These are phyloP conservation scores for Pestalotiopsis sp. DNA, from an alignment of 2,329 filamentous ascomycete genomes.

Conservation along the genomic window DNA sequence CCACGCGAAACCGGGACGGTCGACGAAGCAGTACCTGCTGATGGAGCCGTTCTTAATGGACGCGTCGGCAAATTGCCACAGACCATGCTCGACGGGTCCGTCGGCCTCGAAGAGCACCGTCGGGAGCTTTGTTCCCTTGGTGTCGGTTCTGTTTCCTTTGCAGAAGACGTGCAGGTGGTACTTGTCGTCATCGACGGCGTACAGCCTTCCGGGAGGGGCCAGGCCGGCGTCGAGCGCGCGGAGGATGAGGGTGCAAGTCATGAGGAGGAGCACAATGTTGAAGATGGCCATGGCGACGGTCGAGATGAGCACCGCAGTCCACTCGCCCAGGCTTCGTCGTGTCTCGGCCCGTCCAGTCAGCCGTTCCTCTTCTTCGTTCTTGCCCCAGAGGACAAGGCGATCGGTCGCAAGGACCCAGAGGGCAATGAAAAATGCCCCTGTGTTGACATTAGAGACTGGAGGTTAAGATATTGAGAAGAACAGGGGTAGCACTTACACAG, in stretches of 20 bases:
- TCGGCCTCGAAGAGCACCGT: slow-evolving; percentile 90
- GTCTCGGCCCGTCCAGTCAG: slow-evolving; percentile 88
- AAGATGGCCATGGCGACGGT: slow-evolving; percentile 73
- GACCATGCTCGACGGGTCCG: slow-evolving; percentile 73
- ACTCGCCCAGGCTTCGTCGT: slow-evolving; percentile 79
- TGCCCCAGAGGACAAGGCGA: slow-evolving; percentile 86
- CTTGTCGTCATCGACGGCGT: slow-evolving; percentile 80
- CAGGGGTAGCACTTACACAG: slow-evolving; percentile 51
- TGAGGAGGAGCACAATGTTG: slow-evolving; percentile 69
- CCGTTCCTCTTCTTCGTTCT: slow-evolving; percentile 88
- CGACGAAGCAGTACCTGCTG: slow-evolving; percentile 89
- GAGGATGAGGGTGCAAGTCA: slow-evolving; percentile 79
- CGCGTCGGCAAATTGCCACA: slow-evolving; percentile 79
- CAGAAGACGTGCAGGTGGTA: slow-evolving; percentile 89
- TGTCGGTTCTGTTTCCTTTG: slow-evolving; percentile 68
- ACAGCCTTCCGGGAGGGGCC: slow-evolving; percentile 71
- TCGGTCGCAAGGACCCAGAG: slow-evolving; percentile 81
- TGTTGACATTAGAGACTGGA: slow-evolving; percentile 16
- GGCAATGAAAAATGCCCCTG: slow-evolving; percentile 75
- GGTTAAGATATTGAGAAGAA: background rate
- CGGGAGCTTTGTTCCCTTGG: slow-evolving; percentile 60
- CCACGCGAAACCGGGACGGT: slow-evolving; percentile 87
- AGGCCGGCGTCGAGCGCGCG: slow-evolving; percentile 80
- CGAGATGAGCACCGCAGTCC: slow-evolving; percentile 77
- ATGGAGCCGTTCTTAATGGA: slow-evolving; percentile 82